Base-by-base conservation (phyloP, 2,329 filamentous ascomycete genomes). In the Chaetomium sp. region DNA sequence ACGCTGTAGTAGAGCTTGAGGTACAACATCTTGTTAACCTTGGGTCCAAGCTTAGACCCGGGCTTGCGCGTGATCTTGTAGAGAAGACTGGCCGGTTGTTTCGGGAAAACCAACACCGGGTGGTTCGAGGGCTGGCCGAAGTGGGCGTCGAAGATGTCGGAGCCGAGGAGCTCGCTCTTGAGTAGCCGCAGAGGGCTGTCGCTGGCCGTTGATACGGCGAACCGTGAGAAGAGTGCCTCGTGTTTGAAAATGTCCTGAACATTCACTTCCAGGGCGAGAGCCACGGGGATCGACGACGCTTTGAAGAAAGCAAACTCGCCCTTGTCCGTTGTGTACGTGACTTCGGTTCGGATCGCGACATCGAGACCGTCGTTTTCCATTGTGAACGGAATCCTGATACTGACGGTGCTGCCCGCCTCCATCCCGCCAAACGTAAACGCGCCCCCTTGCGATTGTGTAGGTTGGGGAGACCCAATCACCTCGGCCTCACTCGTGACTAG, bases 211-310 rank as follows among this genome's bases (percentile, higher is more conserved):
- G 89, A 91, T 52, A 99, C 86, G 11, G 89, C 95, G 69, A 99
- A 99, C 8, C 87, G 86, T 0, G 91, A 96, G 66, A 94, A 94
- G 0, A 97, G 77, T 0, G 83, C 79, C 6, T 84, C 75, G 60
- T 89, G 84, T 68, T 96, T 95, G 76, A 97, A 97, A 34, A 95
- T 83, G 64, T 99, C 94, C 65, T 97, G 91, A 5, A 99, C 94
- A 62, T 97, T 97, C 59, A 99, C 94, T 3, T 92, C 91, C 3
- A 99, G 78, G 0, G 90, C 89, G 4, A 99, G 76, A 1, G 87
- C 80, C 1, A 94, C 86, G 2, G 85, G 80, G 19, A 95, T 77
- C 3, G 78, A 81, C 19, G 81, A 79, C 6, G 79, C 77, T 12
- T 79, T 81, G 12, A 82, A 79, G 67, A 86, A 87, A 53, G 78